These are phyloP conservation scores for Luffa aegyptiaca DNA, from an alignment of 306 rosid species.

Conservation along the genomic window DNA sequence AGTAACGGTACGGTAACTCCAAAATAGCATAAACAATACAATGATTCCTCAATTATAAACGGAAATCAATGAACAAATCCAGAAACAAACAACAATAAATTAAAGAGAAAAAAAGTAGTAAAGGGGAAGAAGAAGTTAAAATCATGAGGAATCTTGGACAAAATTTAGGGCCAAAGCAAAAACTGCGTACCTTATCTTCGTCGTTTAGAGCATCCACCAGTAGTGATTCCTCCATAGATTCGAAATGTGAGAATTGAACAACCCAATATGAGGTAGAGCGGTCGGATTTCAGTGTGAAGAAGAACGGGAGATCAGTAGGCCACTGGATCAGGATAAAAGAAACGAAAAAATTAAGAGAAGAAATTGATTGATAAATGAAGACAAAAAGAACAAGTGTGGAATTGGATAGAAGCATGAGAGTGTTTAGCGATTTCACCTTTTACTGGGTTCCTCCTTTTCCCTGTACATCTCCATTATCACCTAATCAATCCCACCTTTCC, in stretches of 20 bases:
- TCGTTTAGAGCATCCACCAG: constrained; percentile 27
- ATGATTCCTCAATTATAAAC: not conserved
- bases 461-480: constrained; percentile 19
- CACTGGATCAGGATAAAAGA: constrained; percentile 37
- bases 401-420: constrained; percentile 9
- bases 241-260: not conserved
- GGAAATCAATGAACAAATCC: not conserved
- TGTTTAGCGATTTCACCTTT: constrained; percentile 15
- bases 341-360: constrained; percentile 19
- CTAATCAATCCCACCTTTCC: constrained; percentile 24
- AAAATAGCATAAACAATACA: not conserved
- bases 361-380: constrained; percentile 23
- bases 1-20: not conserved
- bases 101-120: not conserved
- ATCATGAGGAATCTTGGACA: not conserved
- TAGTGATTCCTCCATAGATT: constrained; percentile 53
- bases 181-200: constrained; percentile 48
- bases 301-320: constrained; percentile 16
- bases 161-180: constrained; percentile 15
- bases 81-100: not conserved
- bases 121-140: constrained; percentile 12
- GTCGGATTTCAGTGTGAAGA: not conserved
- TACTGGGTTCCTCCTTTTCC: not conserved
- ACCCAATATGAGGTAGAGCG: not conserved
- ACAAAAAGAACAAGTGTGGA: constrained; percentile 37